A percentile compares a stretch with the other conserved stretches of the same genome.
phyloP scores from a whole-genome alignment of 768 basidiomycete species.

The Xerocomus spinulosus region DNA sequence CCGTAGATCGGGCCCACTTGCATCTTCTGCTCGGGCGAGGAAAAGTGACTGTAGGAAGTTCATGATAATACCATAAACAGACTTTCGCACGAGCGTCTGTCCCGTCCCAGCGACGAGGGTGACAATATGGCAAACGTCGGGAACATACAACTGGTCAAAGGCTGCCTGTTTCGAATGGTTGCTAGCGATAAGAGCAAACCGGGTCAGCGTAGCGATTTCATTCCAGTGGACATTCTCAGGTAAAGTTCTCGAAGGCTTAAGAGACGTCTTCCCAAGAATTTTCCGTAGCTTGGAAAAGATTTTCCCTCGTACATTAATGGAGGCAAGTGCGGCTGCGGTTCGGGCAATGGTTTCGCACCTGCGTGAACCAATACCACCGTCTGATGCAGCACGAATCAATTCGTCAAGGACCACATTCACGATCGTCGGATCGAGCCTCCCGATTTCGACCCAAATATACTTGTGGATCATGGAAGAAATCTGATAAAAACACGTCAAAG shows the following conservation, averaged over 20 bases:
- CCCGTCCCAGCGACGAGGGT: slow-evolving; percentile 76
- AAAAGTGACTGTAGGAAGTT: slow-evolving; percentile 79
- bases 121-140: slow-evolving; percentile 78
- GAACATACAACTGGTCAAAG: slow-evolving; percentile 73
- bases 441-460: slow-evolving; percentile 74
- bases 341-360: slow-evolving; percentile 74
- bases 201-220: slow-evolving; percentile 75
- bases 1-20: slow-evolving; percentile 54
- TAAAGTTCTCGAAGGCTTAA: slow-evolving; percentile 57
- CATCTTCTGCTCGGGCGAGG: slow-evolving; percentile 54
- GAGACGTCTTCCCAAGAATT: slow-evolving; percentile 69
- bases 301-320: slow-evolving; percentile 73
- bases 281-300: slow-evolving; percentile 77
- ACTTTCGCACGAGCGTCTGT: slow-evolving; percentile 66
- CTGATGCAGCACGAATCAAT: slow-evolving; percentile 75
- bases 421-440: slow-evolving; percentile 59
- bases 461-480: slow-evolving; percentile 63
- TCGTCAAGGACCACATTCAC: slow-evolving; percentile 77
- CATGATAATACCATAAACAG: slow-evolving; percentile 76
- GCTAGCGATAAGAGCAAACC: slow-evolving; percentile 68
- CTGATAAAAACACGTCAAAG: slow-evolving; percentile 33
- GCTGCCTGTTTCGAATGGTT: slow-evolving; percentile 59
- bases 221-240: slow-evolving; percentile 72
- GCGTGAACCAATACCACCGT: slow-evolving; percentile 71
- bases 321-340: slow-evolving; percentile 67